Base-by-base conservation (phyloP, 1,284 basidiomycete species). In the Fomes fomentarius region DNA sequence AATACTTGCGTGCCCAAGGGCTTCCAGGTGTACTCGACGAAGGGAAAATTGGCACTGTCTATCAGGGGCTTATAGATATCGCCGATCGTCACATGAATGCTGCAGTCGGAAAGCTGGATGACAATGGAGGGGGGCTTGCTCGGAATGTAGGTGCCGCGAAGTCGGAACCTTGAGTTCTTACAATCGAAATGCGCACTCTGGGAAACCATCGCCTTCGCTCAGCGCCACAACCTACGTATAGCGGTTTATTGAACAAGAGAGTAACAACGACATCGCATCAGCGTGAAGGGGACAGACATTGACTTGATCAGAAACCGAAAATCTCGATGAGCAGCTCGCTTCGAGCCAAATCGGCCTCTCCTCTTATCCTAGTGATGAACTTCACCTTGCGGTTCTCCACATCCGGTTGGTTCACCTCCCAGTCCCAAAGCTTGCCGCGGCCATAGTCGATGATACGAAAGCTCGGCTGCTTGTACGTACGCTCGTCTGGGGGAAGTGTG, bases 401-500 rank as follows among this genome's bases (percentile, higher is more conserved):
- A n/a, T n/a, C n/a, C n/a, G n/a, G n/a, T n/a, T n/a, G n/a, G n/a
- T 17, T 17, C 34, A 8, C 12, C 24, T 34, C 22, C 30, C 30
- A 41, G n/a, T 47, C 52, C 45, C 45, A 44, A 9, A 25, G 34
- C 39, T 10, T 31, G 24, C 52, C 64, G 12, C 69, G 63, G 26
- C 80, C 80, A 64, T 82, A 82, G 65, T 83, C 81, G 56, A 83
- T 81, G 61, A 82, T 60, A 22, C 80, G 72, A 63, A 78, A 83
- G 60, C 74, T 74, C 42, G 67, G 73, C 14, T 15, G 56, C 30
- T 60, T 52, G 52, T 52, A 48, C 53, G 63, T 63, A 54, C 64
- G 44, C 49, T 47, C 1, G n/a, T 50, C 44, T 19, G 72, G 76
- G 6, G 69, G 71, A 14, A 58, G 57, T 8, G 63, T 69, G 34